Base-by-base conservation (phyloP, 2,329 filamentous ascomycete genomes). In the Ceratocystis eucalypticola region DNA sequence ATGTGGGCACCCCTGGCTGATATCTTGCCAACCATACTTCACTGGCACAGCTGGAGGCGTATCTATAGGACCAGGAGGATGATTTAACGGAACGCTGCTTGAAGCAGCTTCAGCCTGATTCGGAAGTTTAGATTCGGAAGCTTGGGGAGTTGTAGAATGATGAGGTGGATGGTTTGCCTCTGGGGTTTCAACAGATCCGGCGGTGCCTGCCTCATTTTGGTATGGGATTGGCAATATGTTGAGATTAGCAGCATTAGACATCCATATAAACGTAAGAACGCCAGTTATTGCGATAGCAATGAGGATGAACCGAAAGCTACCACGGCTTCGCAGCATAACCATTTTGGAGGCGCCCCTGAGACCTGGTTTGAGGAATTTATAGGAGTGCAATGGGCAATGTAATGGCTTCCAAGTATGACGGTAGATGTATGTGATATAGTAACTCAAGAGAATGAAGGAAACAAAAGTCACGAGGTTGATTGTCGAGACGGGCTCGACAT, bases 1-100 rank as follows among this genome's bases (percentile, higher is more conserved):
- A 22, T 66, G 67, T 15, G 64, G 57, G 30, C 69, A 70, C 1
- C 22, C 20, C 22, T 41, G 6, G 15, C 25, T n/a, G 10, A 48
- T n/a, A 8, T 41, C 5, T 28, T 68, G 64, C 64, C 59, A 65
- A 17, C 66, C 66, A 33, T 41, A 65, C 25, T 17, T 68, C 5
- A 45, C 57, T 6, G 64, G 8, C 8, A 41, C 66, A 8, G 30
- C 28, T 41, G 28, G n/a, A 17, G 30, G 28, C 25, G 48, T 3
- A n/a, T 37, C 20, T 3, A 28, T 61, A n/a, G 30, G 45, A n/a
- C 37, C 12, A 4, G 46, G 46, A 17, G 46, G 6, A 6, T 10
- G 12, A 33, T 46, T 44, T 20, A 37, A 28, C 10, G n/a, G 17
- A 20, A 50, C 10, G 6, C 46, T 33, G 8, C 25, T 33, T 20